These are phyloP conservation scores for Cunninghamia lanceolata DNA, from an alignment of 75 land plant species.

Conservation along the genomic window DNA sequence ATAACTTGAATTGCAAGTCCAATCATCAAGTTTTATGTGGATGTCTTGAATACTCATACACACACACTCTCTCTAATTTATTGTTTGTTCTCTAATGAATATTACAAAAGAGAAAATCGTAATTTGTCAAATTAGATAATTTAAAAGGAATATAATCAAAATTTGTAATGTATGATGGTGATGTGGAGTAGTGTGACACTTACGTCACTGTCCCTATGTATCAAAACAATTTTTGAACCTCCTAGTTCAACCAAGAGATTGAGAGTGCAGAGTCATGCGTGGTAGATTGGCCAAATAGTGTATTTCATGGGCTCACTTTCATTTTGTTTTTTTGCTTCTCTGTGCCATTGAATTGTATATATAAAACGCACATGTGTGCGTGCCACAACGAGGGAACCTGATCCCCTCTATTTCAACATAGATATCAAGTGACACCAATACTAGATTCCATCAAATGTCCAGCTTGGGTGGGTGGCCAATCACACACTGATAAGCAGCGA, in stretches of 20 bases:
- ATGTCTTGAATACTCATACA: too few relatives aligned
- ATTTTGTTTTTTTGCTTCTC: not conserved
- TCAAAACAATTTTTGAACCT: not conserved
- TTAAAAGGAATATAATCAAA: not conserved
- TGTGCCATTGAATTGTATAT: too few relatives aligned
- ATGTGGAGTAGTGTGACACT: not conserved
- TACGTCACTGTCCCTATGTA: not conserved
- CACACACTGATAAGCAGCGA: too few relatives aligned
- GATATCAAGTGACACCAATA: too few relatives aligned
- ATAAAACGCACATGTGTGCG: too few relatives aligned
- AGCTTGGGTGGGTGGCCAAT: too few relatives aligned
- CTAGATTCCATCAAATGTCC: too few relatives aligned
- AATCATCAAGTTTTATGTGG: too few relatives aligned
- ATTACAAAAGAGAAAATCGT: not conserved
- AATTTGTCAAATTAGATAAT: not conserved
- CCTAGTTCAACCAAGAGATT: not conserved
- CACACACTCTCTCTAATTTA: not conserved
- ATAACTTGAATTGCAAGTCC: too few relatives aligned
- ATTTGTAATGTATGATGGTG: not conserved
- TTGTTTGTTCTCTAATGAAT: not conserved
- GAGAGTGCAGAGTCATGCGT: not conserved
- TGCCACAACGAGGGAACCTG: too few relatives aligned
- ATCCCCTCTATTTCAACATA: too few relatives aligned
- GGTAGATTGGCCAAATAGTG: not conserved
- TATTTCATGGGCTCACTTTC: not conserved